Base-by-base conservation (phyloP, 2,329 filamentous ascomycete species). In the Pyricularia pennisetigena region DNA sequence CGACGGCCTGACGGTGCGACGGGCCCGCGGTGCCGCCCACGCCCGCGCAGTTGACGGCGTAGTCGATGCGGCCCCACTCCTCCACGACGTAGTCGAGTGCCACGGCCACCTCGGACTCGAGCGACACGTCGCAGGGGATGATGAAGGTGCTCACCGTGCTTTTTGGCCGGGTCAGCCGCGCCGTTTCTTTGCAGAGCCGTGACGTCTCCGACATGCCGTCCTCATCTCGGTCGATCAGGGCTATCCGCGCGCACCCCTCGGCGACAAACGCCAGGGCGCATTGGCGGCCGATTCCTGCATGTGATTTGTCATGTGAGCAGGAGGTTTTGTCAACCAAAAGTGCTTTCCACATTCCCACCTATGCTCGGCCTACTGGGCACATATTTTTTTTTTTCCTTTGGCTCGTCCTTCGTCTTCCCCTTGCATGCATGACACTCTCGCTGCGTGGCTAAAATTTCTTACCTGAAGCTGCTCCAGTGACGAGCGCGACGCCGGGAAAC, bases 31-130 rank as follows among this genome's bases (percentile, higher is more conserved):
- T 75, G n/a, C 77, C 76, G 29, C 80, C 75, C 7, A 81, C 77
- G n/a, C 79, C 76, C 28, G 81, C 82, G 69, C 76, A 78, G 72
- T 83, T 82, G 49, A 81, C 77, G 23, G 78, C 79, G 72, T 83
- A 83, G 72, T 83, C 81, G 20, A 83, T 76, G 4, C 80, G 74
- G 0, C 78, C 78, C 68, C 79, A 81, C 16, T 73, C 70, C 1
- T 72, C 69, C 4, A 80, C 74, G 2, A 75, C 73, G 4, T 66
- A 71, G 4, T 74, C 73, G 66, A 82, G 73, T 10, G 78, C 74
- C 3, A 67, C 67, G 4, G 76, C 69, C 9, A 83, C 74, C 4
- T 79, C 73, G 1, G 73, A 71, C 30, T 78, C 76, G 16, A 75
- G 70, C 4, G 77, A 71, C 30, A 80, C 75, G 71, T 83, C 79